Percentiles rank a stretch among this genome's conserved stretches.
phyloP scores from a whole-genome alignment of 306 rosid genomes.

The Adenanthera pavonina region DNA sequence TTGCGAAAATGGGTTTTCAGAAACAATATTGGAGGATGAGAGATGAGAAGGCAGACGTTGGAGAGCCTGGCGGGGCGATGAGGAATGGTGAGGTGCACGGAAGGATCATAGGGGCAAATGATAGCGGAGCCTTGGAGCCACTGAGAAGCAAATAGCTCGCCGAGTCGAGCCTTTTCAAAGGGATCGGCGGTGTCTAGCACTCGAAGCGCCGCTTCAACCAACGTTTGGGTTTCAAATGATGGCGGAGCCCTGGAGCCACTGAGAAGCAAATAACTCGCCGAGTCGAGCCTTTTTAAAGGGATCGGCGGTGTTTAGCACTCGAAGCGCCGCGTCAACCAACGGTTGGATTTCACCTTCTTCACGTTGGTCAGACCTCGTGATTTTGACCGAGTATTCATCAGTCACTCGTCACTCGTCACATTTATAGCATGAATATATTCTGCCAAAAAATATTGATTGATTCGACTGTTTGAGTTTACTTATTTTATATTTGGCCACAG shows the following conservation, averaged over 20 bases:
- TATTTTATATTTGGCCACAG: no score
- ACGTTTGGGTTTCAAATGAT: slow-evolving; percentile 48
- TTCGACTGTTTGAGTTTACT: no score
- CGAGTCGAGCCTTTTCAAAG: slow-evolving; percentile 78
- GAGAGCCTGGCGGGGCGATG: slow-evolving; percentile 85
- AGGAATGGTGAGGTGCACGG: slow-evolving; percentile 57
- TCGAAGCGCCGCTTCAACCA: slow-evolving; percentile 78
- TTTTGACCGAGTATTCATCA: no score
- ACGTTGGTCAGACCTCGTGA: slow-evolving; percentile 7
- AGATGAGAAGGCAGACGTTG: slow-evolving; percentile 38
- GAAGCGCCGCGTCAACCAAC: slow-evolving; percentile 74
- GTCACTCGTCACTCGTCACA: no score
- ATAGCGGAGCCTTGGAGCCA: slow-evolving; percentile 72
- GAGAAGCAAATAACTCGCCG: slow-evolving; percentile 67
- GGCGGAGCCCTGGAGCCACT: slow-evolving; percentile 68
- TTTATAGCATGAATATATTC: no score
- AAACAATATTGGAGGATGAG: neutral
- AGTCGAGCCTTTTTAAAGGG: slow-evolving; percentile 83
- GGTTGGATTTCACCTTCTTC: slow-evolving; percentile 37
- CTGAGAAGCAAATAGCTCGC: slow-evolving; percentile 64
- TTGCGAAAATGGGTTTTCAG: neutral
- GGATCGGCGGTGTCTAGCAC: slow-evolving; percentile 83
- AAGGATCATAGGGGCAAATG: slow-evolving; percentile 53
- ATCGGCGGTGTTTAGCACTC: slow-evolving; percentile 78
- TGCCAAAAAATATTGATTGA: no score